Evolutionary conservation across 768 basidiomycete genomes (phyloP).

Genomic region (Tylopilus balloui): DNA sequence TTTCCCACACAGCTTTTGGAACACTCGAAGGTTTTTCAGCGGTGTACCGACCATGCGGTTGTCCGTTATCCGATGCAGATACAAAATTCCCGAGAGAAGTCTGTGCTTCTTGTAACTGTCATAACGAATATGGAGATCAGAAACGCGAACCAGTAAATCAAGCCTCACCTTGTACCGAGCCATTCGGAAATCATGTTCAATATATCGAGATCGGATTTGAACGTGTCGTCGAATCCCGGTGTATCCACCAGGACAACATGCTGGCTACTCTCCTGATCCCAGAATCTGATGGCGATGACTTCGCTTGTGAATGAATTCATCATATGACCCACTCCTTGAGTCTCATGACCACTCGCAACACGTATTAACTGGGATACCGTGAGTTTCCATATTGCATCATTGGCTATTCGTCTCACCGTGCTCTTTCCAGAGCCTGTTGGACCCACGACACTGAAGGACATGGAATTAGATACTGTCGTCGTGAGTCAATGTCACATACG

Average conservation of each 20-base stretch:
- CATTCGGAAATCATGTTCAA: slow-evolving; percentile 13
- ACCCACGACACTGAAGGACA: too few species aligned
- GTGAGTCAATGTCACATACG: too few species aligned
- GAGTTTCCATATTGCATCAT: too few species aligned
- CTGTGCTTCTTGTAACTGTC: slow-evolving; percentile 9
- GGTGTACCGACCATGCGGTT: slow-evolving; percentile 34
- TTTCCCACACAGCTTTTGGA: slow-evolving; percentile 27
- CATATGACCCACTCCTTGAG: too few species aligned
- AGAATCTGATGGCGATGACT: too few species aligned
- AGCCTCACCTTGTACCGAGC: slow-evolving; percentile 10
- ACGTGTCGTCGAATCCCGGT: slow-evolving; percentile 22
- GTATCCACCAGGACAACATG: slow-evolving; percentile 24
- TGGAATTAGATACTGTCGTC: too few species aligned
- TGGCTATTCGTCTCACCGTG: too few species aligned
- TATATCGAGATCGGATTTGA: slow-evolving; percentile 11
- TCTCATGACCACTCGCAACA: too few species aligned
- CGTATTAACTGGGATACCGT: too few species aligned
- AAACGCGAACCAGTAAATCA: not conserved
- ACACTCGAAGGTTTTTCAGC: slow-evolving; percentile 32
- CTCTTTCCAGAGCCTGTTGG: too few species aligned
- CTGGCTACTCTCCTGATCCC: not conserved
- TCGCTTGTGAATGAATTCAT: too few species aligned
- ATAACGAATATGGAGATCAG: not conserved
- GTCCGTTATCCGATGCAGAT: slow-evolving; percentile 39
- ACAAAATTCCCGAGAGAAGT: slow-evolving; percentile 34